These are phyloP conservation scores for Arthrinium phaeospermum DNA, from an alignment of 2,329 filamentous ascomycete species.

Conservation along the genomic window DNA sequence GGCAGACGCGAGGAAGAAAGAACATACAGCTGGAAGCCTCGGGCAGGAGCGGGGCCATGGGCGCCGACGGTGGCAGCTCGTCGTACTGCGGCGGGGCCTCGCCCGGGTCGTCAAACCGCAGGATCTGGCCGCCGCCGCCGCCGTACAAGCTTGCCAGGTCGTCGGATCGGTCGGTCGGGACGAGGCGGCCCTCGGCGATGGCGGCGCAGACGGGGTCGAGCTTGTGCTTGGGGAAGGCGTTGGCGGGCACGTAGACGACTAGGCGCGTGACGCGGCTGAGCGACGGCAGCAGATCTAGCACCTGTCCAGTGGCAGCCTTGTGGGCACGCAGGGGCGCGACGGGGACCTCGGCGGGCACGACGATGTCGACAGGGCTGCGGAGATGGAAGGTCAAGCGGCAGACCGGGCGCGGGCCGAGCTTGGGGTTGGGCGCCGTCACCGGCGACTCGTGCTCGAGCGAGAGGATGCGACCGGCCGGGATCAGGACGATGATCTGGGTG, in stretches of 20 bases:
- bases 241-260: not conserved
- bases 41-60: not conserved
- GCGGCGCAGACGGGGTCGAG: slow-evolving; percentile 8
- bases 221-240: slow-evolving; percentile 4
- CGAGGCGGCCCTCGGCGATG: not conserved
- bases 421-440: not conserved
- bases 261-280: slow-evolving; percentile 13
- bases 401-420: not conserved
- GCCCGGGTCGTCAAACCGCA: not conserved
- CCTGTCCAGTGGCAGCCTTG: slow-evolving; percentile 1
- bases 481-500: not conserved
- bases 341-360: slow-evolving; percentile 5
- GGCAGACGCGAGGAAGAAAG: no score
- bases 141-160: slow-evolving; percentile 2
- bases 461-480: not conserved
- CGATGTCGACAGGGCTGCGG: not conserved
- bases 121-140: not conserved
- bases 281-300: not conserved
- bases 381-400: slow-evolving; percentile 1
- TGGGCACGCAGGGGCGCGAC: not conserved
- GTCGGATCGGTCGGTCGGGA: not conserved
- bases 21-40: not conserved
- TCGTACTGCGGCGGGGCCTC: not conserved
- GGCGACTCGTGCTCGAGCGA: not conserved
- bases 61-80: not conserved